Evolutionary conservation across 2,329 filamentous ascomycete genomes (phyloP).

Genomic region (Penicillium sp.): DNA sequence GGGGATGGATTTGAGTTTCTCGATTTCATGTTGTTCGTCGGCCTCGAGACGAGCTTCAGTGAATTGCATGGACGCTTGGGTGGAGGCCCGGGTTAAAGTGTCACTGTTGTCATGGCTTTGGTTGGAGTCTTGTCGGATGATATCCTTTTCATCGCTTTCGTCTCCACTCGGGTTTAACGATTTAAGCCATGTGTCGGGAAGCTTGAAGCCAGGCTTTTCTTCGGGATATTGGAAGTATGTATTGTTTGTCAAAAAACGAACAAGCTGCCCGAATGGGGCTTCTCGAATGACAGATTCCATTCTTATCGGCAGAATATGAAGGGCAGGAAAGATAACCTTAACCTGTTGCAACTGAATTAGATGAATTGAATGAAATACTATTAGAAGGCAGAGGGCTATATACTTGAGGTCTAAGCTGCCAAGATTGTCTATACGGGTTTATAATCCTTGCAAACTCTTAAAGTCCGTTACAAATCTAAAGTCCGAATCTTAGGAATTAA

Average conservation of each 20-base stretch:
- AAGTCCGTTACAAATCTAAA: neutral
- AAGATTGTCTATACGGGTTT: neutral
- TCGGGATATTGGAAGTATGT: constrained; percentile 48
- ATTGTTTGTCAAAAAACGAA: constrained; percentile 45
- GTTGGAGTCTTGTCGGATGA: neutral
- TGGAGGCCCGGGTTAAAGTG: constrained; percentile 13
- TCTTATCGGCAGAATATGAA: neutral
- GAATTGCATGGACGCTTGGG: constrained; percentile 3
- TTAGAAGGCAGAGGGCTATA: neutral
- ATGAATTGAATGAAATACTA: neutral
- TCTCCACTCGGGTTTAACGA: constrained; percentile 9
- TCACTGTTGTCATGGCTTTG: neutral
- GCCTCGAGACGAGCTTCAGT: constrained; percentile 29
- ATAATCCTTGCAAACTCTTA: too few relatives aligned
- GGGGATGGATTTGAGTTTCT: constrained; percentile 30
- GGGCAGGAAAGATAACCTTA: neutral
- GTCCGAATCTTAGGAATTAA: neutral
- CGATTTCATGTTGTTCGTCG: constrained; percentile 26
- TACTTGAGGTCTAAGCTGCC: neutral
- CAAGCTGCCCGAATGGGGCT: constrained; percentile 47
- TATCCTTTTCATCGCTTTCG: neutral
- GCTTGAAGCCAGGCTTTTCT: constrained; percentile 33
- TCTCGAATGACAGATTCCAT: constrained; percentile 39
- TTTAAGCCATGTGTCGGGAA: constrained; percentile 25
- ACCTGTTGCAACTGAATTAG: neutral